Evolutionary conservation across 2,329 filamentous ascomycete species (phyloP), one percentile per base, ranked within the genome.

Genomic region (Ceratocystis diversiconidia): DNA sequence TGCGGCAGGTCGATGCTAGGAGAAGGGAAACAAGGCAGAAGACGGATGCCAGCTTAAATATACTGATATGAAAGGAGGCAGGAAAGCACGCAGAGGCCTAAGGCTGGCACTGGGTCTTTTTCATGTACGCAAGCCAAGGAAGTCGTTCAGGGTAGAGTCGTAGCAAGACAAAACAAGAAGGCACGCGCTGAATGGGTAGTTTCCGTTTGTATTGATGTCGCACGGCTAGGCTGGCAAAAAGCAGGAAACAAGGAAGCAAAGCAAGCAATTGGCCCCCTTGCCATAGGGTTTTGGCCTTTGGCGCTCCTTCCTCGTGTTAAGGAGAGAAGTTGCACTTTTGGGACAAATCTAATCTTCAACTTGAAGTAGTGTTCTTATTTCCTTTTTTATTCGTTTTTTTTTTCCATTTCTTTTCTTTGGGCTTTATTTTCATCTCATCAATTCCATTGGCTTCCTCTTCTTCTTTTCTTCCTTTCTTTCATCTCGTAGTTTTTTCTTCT

Each of bases 301-400:
- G 57, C 60, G 41, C n/a, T 46, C 41, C 43, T 46, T 22, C 43
- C 60, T 62, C 36, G 60, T 62, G 43, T 62, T 46, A 62, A 61
- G 59, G 32, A 61, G 32, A 12, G 32, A 3, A 43, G 32, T 61
- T 62, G 60, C 41, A 48, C 41, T 62, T 62, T 62, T 61, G 59
- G 41, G 36, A 43, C 60, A 46, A 41, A 44, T 41, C 60, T 28
- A 46, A 44, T 62, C 60, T 36, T 62, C 36, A 46, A 25, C 19
- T 32, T 30, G 12, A 22, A 19, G 36, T 52, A 22, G 12, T 62
- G 36, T 62, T 52, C n/a, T 55, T 62, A 10, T 46, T 55, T 57
- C 25, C 19, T 50, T 55, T 36, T 65, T 61, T 28, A 30, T 62
- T 52, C 19, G 3, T 36, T 64, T 59, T 50, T 55, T 28, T 44